Base-by-base conservation (phyloP, 257 asterid species). In the Henckelia pumila region DNA sequence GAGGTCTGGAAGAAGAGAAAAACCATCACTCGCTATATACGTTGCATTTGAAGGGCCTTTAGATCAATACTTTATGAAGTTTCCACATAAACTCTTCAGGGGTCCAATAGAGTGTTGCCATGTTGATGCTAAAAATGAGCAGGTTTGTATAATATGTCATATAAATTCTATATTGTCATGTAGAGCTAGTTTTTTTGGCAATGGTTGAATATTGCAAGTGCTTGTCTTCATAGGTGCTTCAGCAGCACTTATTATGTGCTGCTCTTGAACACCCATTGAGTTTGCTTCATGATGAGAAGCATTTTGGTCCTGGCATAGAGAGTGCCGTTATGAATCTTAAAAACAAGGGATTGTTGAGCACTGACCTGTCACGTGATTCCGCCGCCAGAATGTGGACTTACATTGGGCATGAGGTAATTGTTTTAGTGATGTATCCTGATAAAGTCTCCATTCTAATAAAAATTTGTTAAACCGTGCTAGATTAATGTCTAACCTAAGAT, bases 31-130 rank as follows among this genome's bases (percentile, higher is more conserved):
- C 78, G 89, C 99, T 76, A 77, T 93, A 66, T 93, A 93, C 77
- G 94, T 90, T 64, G 99, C 99, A 77, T 93, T 93, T 81, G 97
- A 90, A 76, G 96, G 95, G 59, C 95, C 99, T 69, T 78, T 90
- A 68, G 97, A 90, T 77, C 99, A 93, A 80, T 90, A 88, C 81
- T 86, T 93, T 79, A 90, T 93, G 97, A 90, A 90, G 78, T 84
- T 81, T 60, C 99, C 96, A 0, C 80, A 82, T 56, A 93, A 90
- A 79, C 96, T 93, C 75, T 93, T 90, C 89, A 76, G 75, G 72
- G 86, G 95, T 65, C 85, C 91, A 20, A 83, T 93, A 40, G 97
- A 93, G 72, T 90, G 95, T 78, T 93, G 99, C 79, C 96, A 85
- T 79, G 82, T 88, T 74, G 96, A 93, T 84, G 88, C 96, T 53